Conservation (phyloP, 345 rosid species). For the Salix udensis region DNA sequence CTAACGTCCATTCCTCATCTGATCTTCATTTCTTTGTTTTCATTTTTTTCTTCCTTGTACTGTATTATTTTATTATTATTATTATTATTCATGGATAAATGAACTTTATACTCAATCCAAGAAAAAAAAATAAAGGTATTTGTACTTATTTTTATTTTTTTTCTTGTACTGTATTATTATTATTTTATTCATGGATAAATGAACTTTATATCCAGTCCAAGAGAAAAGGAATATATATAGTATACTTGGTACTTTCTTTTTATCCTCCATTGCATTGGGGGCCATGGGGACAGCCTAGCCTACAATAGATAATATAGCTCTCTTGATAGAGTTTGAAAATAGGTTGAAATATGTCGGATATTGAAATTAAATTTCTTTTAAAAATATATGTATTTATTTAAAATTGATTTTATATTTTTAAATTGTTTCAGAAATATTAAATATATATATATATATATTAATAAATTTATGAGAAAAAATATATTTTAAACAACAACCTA, state of each 20-base stretch:
- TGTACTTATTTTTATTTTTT: background rate
- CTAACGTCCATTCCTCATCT: slow-evolving; percentile 30
- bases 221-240: background rate
- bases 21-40: slow-evolving; percentile 2
- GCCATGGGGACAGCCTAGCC: background rate
- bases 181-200: background rate
- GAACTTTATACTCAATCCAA: background rate
- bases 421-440: too few species aligned
- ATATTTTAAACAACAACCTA: too few species aligned
- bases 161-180: background rate
- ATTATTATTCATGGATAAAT: background rate
- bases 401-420: too few species aligned
- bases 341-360: too few species aligned
- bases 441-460: too few species aligned
- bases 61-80: background rate
- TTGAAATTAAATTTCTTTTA: too few species aligned
- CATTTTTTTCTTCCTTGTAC: background rate
- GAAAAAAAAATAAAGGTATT: background rate
- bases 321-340: background rate
- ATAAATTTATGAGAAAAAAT: too few species aligned
- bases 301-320: background rate
- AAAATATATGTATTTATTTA: too few species aligned
- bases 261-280: background rate
- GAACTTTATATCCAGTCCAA: background rate
- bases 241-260: background rate